A percentile compares a stretch with the other conserved stretches of the same genome.
These are phyloP conservation scores for Coniochaeta sp. DNA, from an alignment of 2,329 filamentous ascomycete genomes.

Conservation along the genomic window DNA sequence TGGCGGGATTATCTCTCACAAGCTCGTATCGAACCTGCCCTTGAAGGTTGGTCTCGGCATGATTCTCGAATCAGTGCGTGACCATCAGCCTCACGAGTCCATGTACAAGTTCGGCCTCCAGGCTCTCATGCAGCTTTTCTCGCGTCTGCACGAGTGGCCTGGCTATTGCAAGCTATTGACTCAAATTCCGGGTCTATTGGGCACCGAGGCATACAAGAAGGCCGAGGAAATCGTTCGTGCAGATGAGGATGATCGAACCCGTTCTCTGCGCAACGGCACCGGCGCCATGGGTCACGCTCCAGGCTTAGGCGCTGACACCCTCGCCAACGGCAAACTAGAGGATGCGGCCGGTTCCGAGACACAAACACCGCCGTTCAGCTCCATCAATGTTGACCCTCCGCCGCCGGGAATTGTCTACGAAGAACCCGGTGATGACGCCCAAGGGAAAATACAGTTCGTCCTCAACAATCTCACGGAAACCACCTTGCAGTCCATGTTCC, in stretches of 20 bases:
- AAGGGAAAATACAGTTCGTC: slow-evolving; percentile 91
- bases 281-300: slow-evolving; percentile 14
- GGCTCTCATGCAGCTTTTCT: slow-evolving; percentile 80
- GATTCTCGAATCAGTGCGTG: slow-evolving; percentile 92
- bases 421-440: slow-evolving; percentile 75
- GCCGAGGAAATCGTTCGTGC: slow-evolving; percentile 73
- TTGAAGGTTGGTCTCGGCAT: slow-evolving; percentile 92
- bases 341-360: slow-evolving; percentile 49
- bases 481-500: slow-evolving; percentile 77
- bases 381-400: slow-evolving; percentile 68
- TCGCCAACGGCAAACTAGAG: slow-evolving; percentile 66
- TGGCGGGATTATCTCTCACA: slow-evolving; percentile 91
- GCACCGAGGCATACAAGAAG: slow-evolving; percentile 76
- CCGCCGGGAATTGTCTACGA: slow-evolving; percentile 59
- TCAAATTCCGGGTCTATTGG: slow-evolving; percentile 72
- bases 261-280: slow-evolving; percentile 43
- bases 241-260: slow-evolving; percentile 51
- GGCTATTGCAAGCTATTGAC: slow-evolving; percentile 82
- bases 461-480: slow-evolving; percentile 93
- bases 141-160: slow-evolving; percentile 87
- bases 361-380: slow-evolving; percentile 64
- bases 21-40: slow-evolving; percentile 81
- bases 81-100: slow-evolving; percentile 71
- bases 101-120: slow-evolving; percentile 99
- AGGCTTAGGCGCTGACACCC: slow-evolving; percentile 31